Evolutionary conservation across 345 rosid species (phyloP).

Genomic region (Stellera chamaejasme): DNA sequence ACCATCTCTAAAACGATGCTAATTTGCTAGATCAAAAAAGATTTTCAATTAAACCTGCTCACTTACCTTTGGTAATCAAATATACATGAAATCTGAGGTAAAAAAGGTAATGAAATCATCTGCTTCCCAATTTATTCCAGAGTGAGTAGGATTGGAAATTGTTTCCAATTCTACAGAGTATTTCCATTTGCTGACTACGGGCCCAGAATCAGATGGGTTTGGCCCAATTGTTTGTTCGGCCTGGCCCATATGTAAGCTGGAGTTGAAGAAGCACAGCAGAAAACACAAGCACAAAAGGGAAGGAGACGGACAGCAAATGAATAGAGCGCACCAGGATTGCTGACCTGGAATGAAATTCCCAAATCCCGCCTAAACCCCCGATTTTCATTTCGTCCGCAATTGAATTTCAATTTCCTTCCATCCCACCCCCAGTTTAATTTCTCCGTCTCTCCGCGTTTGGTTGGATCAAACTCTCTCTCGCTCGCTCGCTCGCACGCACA

Average conservation of each 20-base stretch:
- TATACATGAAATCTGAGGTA: no score
- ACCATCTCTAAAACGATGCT: no score
- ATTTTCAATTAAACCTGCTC: no score
- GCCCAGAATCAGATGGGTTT: no score
- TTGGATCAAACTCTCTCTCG: not conserved
- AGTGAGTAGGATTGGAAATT: no score
- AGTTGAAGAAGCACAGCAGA: conserved; percentile 52
- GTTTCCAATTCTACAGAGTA: no score
- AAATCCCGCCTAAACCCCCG: conserved; percentile 88
- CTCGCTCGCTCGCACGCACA: conserved; percentile 22
- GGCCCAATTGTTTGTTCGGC: no score
- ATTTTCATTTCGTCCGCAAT: conserved; percentile 64
- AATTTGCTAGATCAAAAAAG: no score
- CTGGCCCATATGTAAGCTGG: not conserved
- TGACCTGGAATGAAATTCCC: conserved; percentile 54
- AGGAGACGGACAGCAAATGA: conserved; percentile 21
- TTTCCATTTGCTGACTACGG: no score
- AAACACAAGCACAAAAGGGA: conserved; percentile 42
- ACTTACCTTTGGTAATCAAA: no score
- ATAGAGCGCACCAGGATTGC: conserved; percentile 30
- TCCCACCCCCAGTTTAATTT: conserved; percentile 22
- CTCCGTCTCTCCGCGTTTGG: conserved; percentile 24
- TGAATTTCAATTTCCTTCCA: conserved; percentile 55
- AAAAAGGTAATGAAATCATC: no score
- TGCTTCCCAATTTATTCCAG: no score